Conservation (phyloP, 1,139 yeast genomes). For the Candida tropicalis region DNA sequence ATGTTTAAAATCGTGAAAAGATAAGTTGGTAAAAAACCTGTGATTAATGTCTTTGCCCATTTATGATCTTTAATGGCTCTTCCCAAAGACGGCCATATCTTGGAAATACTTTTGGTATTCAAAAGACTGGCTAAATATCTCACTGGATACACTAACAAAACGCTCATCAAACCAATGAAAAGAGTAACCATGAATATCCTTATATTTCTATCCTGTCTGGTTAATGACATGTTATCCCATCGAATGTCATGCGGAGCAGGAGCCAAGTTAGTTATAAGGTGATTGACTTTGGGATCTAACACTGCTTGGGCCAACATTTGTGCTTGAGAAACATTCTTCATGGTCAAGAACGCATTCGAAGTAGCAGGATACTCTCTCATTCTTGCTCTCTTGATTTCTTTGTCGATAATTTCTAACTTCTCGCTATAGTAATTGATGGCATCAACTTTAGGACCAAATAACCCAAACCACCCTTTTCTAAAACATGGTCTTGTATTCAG, state of each 20-base stretch:
- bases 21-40: conserved; percentile 78
- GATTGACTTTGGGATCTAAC: conserved; percentile 75
- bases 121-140: conserved; percentile 72
- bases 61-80: conserved; percentile 57
- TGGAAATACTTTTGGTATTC: conserved; percentile 66
- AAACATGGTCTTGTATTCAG: conserved; percentile 49
- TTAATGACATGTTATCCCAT: conserved; percentile 74
- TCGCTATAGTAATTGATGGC: conserved; percentile 64
- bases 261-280: conserved; percentile 72
- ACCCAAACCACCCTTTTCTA: conserved; percentile 52
- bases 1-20: conserved; percentile 75
- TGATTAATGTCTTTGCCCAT: conserved; percentile 63
- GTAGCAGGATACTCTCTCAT: conserved; percentile 64
- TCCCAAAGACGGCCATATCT: conserved; percentile 75
- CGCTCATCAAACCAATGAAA: conserved; percentile 62
- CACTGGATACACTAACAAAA: conserved; percentile 73
- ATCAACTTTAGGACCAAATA: conserved; percentile 62
- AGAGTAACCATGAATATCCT: conserved; percentile 66
- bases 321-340: conserved; percentile 84
- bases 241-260: conserved; percentile 88
- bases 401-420: conserved; percentile 58
- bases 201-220: conserved; percentile 56
- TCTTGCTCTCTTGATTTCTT: conserved; percentile 58
- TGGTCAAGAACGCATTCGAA: conserved; percentile 73
- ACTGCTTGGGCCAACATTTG: conserved; percentile 91